Conservation (phyloP, 2,329 filamentous ascomycete species). For the Metarhizium anisopliae region DNA sequence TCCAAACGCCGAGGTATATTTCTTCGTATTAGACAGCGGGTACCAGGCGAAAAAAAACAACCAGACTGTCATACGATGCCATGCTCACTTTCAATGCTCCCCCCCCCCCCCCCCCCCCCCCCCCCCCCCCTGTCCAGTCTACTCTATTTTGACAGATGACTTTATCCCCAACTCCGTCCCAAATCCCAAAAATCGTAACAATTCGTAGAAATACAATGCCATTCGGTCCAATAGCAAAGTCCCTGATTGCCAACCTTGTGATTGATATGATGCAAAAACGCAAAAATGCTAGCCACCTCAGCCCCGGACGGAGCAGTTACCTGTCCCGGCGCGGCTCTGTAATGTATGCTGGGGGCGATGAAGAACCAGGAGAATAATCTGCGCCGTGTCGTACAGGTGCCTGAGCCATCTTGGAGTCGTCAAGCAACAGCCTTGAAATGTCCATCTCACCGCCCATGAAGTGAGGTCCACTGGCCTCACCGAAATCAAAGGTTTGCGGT, state of each 20-base stretch:
- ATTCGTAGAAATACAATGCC: not conserved
- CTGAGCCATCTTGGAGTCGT: conserved; percentile 32
- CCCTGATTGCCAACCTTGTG: too few species aligned
- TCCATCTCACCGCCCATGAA: conserved; percentile 49
- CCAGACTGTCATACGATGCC: not conserved
- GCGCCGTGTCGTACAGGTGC: conserved; percentile 15
- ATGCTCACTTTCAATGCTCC: not conserved
- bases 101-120: not conserved
- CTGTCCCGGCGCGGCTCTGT: conserved; percentile 12
- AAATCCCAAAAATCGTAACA: conserved; percentile 1
- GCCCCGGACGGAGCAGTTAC: conserved; percentile 9
- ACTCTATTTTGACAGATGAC: conserved; percentile 2
- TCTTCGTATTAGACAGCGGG: not conserved
- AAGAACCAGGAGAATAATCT: conserved; percentile 16
- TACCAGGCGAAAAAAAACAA: not conserved
- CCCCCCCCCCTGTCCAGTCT: conserved; percentile 1
- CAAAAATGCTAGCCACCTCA: not conserved
- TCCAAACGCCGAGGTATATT: not conserved
- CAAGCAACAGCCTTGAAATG: conserved; percentile 50
- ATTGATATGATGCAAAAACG: not conserved
- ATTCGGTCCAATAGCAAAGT: not conserved
- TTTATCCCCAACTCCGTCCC: conserved; percentile 6
- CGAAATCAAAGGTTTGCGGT: conserved; percentile 32
- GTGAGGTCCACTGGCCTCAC: conserved; percentile 29
- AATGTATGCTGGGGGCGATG: conserved; percentile 12